Conservation (phyloP, 129 eudicot species). For the Chrysanthemum makinoi region DNA sequence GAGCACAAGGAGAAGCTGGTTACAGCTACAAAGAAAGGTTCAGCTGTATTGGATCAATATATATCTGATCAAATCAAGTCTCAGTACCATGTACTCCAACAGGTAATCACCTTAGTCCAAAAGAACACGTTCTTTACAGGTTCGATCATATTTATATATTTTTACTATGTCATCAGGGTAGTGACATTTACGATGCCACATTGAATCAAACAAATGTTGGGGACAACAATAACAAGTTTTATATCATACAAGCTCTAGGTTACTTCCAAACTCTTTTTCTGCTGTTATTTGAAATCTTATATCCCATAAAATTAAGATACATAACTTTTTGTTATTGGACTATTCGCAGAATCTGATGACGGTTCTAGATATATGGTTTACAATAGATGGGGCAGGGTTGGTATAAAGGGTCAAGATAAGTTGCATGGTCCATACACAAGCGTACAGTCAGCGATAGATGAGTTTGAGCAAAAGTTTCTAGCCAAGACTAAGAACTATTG, state of each 20-base stretch:
- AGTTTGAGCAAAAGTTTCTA: conserved; percentile 74
- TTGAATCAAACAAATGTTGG: conserved; percentile 96
- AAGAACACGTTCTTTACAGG: background rate
- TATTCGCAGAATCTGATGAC: conserved; percentile 76
- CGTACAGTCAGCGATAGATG: conserved; percentile 50
- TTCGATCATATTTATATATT: background rate
- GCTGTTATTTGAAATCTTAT: too few relatives aligned
- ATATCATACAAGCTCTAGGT: conserved; percentile 90
- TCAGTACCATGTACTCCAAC: conserved; percentile 77
- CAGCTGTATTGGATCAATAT: conserved; percentile 85
- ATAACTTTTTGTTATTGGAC: background rate
- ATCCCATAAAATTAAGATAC: too few relatives aligned
- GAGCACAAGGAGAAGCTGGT: conserved; percentile 61
- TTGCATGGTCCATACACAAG: conserved; percentile 70
- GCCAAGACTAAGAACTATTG: conserved; percentile 85
- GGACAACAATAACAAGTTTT: conserved; percentile 92
- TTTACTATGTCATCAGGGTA: conserved; percentile 40
- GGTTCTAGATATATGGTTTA: conserved; percentile 78
- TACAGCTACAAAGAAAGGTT: conserved; percentile 85
- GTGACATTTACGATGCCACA: conserved; percentile 83
- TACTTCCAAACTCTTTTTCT: background rate
- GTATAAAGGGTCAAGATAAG: conserved; percentile 88
- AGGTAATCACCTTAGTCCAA: conserved; percentile 30
- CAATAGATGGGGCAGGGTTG: conserved; percentile 99
- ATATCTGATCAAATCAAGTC: conserved; percentile 74